phyloP scores from a whole-genome alignment of 2,329 filamentous ascomycete species.

The Colletotrichum higginsianum region DNA sequence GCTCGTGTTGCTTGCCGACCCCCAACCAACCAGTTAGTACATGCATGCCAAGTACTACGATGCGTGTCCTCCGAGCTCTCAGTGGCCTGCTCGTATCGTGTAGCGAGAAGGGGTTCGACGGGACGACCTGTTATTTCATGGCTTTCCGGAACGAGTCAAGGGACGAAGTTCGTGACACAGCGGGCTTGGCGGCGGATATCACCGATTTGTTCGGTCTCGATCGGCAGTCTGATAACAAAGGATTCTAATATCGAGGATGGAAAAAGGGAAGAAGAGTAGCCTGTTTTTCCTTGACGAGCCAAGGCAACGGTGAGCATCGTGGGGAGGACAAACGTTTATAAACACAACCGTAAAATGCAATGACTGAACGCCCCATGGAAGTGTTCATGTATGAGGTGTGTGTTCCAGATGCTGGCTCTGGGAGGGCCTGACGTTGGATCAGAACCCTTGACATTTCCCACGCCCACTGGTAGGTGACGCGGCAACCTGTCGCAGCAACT shows the following conservation, averaged over 20 bases:
- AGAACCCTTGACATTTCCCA: neutral
- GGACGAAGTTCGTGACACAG: neutral
- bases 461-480: neutral
- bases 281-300: too few relatives aligned
- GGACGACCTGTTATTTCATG: too few relatives aligned
- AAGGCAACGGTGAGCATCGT: too few relatives aligned
- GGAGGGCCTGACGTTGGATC: neutral
- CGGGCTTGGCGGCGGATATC: too few relatives aligned
- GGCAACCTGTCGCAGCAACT: neutral
- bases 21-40: too few relatives aligned
- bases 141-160: neutral
- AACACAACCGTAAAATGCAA: neutral
- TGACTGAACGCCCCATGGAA: too few relatives aligned
- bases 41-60: too few relatives aligned
- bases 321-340: too few relatives aligned
- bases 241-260: neutral
- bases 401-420: neutral
- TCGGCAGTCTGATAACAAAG: neutral
- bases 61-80: too few relatives aligned
- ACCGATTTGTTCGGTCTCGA: neutral
- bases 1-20: conserved; percentile 24
- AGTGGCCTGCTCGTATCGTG: too few relatives aligned
- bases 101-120: too few relatives aligned
- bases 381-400: too few relatives aligned
- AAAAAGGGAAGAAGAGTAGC: neutral